Evolutionary conservation across 805 yeast genomes (phyloP).

Genomic region (Kodamaea sagamina): DNA sequence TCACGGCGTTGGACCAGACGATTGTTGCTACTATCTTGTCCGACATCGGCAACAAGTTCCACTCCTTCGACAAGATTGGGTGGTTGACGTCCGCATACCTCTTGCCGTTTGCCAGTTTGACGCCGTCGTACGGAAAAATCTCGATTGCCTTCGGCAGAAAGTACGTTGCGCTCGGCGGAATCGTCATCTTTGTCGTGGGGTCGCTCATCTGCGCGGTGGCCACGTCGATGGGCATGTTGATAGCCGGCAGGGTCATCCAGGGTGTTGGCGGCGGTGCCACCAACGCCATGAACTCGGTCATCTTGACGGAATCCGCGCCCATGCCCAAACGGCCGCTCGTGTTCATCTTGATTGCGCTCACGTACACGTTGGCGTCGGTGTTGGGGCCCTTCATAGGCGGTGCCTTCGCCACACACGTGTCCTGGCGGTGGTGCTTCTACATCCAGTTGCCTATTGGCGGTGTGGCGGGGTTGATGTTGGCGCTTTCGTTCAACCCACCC

Average conservation of each 20-base stretch:
- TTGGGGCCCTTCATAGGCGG: slow-evolving; percentile 70
- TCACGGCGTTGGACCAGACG: slow-evolving; percentile 59
- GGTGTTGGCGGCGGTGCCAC: slow-evolving; percentile 76
- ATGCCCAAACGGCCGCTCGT: slow-evolving; percentile 38
- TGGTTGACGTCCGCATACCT: slow-evolving; percentile 61
- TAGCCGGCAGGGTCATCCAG: slow-evolving; percentile 69
- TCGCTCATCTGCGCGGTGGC: slow-evolving; percentile 61
- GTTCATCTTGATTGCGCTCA: slow-evolving; percentile 39
- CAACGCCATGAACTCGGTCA: slow-evolving; percentile 55
- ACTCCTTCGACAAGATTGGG: slow-evolving; percentile 52
- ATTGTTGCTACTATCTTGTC: slow-evolving; percentile 54
- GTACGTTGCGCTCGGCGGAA: slow-evolving; percentile 46
- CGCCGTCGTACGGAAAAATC: slow-evolving; percentile 57
- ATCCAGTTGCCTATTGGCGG: slow-evolving; percentile 73
- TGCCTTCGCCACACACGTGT: slow-evolving; percentile 53
- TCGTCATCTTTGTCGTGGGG: slow-evolving; percentile 60
- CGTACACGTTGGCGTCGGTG: slow-evolving; percentile 52
- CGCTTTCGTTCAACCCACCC: slow-evolving; percentile 49
- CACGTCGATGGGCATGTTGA: slow-evolving; percentile 55
- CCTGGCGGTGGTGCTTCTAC: slow-evolving; percentile 79
- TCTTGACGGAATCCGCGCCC: slow-evolving; percentile 58
- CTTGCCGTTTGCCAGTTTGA: slow-evolving; percentile 53
- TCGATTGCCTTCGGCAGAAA: slow-evolving; percentile 61
- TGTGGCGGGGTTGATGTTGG: slow-evolving; percentile 37
- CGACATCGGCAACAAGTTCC: slow-evolving; percentile 51